Percentiles rank a stretch among this genome's conserved stretches.
Evolutionary conservation across 805 yeast genomes (phyloP).

Genomic region (Torulaspora microellipsoides): DNA sequence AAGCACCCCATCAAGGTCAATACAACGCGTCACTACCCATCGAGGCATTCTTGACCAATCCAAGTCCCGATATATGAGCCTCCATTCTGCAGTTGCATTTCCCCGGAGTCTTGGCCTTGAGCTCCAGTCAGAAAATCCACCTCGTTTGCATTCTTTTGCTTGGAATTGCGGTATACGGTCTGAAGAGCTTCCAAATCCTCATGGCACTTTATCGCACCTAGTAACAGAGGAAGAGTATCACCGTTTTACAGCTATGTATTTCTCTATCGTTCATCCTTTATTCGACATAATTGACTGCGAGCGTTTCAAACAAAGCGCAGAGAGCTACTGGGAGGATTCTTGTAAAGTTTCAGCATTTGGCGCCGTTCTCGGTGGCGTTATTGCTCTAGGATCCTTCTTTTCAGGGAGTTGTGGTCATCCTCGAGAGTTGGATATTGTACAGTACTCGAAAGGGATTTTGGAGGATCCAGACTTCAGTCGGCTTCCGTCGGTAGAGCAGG

Average conservation of each 20-base stretch:
- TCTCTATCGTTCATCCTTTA: constrained; percentile 10
- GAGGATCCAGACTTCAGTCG: constrained; percentile 14
- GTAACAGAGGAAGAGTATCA: constrained; percentile 7
- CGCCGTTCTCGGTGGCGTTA: constrained; percentile 11
- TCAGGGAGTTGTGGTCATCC: constrained; percentile 11
- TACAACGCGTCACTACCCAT: too few species aligned
- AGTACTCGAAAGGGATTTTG: constrained; percentile 7
- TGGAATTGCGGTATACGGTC: constrained; percentile 14
- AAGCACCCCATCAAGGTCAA: too few species aligned
- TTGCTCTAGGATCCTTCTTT: constrained; percentile 13
- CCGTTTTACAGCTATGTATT: constrained; percentile 3
- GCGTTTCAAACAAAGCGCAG: constrained; percentile 3
- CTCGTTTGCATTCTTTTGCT: constrained; percentile 14
- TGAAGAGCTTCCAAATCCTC: constrained; percentile 9
- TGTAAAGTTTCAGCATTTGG: constrained; percentile 6
- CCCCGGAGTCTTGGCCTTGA: constrained; percentile 14
- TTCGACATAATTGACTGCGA: constrained; percentile 7
- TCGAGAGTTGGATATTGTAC: constrained; percentile 13
- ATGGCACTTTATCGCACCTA: constrained; percentile 1
- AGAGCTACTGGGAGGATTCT: constrained; percentile 5
- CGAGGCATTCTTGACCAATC: too few species aligned
- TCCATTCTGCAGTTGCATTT: constrained; percentile 11
- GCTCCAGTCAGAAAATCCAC: constrained; percentile 13
- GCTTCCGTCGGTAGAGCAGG: constrained; percentile 9
- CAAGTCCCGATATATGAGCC: not conserved